phyloP scores from a whole-genome alignment of 2,329 filamentous ascomycete genomes.

The Botrytis cinerea region DNA sequence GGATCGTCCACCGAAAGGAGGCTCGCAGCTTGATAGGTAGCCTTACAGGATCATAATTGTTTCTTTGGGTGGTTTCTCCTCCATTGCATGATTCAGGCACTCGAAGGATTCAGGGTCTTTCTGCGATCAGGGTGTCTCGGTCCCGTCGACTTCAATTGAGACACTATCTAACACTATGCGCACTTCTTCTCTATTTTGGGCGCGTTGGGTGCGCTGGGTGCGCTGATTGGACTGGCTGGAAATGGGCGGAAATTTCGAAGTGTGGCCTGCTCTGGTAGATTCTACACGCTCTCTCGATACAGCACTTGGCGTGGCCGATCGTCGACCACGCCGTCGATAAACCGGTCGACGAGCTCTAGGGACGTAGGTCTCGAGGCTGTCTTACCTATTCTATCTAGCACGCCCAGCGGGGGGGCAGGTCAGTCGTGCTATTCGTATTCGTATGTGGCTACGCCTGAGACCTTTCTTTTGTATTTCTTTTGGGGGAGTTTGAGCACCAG shows the following conservation, averaged over 20 bases:
- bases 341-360: neutral
- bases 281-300: neutral
- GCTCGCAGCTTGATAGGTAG: neutral
- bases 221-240: neutral
- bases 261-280: neutral
- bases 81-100: neutral
- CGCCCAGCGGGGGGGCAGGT: neutral
- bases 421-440: neutral
- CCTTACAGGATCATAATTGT: neutral
- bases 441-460: neutral
- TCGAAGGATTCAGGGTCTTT: neutral
- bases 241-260: neutral
- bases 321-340: neutral
- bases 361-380: neutral
- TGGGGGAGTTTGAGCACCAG: neutral
- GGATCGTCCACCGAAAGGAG: neutral
- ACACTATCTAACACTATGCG: neutral
- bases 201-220: neutral
- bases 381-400: neutral
- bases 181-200: neutral
- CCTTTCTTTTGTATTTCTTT: neutral
- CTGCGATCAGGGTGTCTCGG: neutral
- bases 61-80: neutral
- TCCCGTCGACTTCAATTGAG: neutral
- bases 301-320: neutral